These are phyloP conservation scores for Saturnispora halmiae DNA, from an alignment of 805 yeast species.

Conservation along the genomic window DNA sequence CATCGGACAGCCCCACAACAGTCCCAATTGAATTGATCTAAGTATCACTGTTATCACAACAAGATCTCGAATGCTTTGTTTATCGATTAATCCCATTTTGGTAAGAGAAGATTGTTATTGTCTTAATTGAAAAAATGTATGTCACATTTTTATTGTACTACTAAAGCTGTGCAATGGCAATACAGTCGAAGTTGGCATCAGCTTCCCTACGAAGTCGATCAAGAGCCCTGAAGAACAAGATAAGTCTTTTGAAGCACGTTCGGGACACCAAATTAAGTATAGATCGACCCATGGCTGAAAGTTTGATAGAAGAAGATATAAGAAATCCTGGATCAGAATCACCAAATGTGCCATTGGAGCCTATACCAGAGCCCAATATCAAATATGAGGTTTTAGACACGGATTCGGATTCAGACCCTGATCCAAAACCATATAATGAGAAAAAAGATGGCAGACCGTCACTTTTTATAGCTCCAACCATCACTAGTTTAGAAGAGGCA, in stretches of 20 bases:
- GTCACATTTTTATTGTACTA: background rate
- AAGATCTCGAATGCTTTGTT: background rate
- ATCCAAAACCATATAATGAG: background rate
- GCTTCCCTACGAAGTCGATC: background rate
- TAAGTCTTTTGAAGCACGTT: conserved; percentile 10
- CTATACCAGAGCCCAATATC: conserved; percentile 1
- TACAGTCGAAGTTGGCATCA: background rate
- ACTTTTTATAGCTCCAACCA: conserved; percentile 7
- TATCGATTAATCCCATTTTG: background rate
- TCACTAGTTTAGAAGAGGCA: conserved; percentile 11
- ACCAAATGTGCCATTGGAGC: conserved; percentile 1
- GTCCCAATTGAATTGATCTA: conserved; percentile 32
- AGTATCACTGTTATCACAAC: conserved; percentile 11
- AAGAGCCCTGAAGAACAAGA: background rate
- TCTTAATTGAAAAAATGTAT: background rate
- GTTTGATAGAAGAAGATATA: conserved; percentile 8
- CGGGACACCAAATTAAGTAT: conserved; percentile 2
- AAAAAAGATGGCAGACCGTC: background rate
- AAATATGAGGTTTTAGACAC: background rate
- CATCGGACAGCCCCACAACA: conserved; percentile 33
- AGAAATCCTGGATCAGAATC: background rate
- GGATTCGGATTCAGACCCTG: background rate
- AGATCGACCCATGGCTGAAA: conserved; percentile 2
- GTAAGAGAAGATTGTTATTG: background rate
- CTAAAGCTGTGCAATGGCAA: background rate